phyloP scores from a whole-genome alignment of 2,329 filamentous ascomycete species.

The Neocucurbitaria cava region DNA sequence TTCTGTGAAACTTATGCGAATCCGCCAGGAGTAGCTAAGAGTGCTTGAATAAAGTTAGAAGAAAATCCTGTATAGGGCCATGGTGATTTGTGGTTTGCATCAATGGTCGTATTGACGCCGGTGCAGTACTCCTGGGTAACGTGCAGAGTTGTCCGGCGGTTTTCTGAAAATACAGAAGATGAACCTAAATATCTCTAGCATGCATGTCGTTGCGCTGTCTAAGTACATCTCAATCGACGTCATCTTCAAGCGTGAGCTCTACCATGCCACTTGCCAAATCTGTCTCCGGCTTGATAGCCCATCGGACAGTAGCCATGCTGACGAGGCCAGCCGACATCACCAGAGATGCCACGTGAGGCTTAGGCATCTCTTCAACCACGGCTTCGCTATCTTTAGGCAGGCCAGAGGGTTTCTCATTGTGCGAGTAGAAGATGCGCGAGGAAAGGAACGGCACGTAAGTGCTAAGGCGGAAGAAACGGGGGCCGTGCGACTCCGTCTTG shows the following conservation, averaged over 20 bases:
- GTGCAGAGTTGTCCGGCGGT: no score
- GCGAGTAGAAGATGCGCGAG: constrained; percentile 44
- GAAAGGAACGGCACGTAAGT: constrained; percentile 40
- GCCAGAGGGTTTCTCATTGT: constrained; percentile 23
- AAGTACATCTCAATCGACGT: neutral
- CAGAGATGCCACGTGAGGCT: constrained; percentile 39
- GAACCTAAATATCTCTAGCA: no score
- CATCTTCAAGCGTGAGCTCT: constrained; percentile 26
- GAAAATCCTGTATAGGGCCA: no score
- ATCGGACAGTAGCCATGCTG: constrained; percentile 39
- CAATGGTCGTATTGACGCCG: no score
- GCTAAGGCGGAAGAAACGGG: constrained; percentile 43
- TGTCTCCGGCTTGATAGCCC: constrained; percentile 22
- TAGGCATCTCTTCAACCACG: constrained; percentile 39
- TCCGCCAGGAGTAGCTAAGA: no score
- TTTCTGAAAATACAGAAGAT: no score
- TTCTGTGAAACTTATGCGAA: no score
- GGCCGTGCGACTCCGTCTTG: constrained; percentile 24
- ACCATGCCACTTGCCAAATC: constrained; percentile 14
- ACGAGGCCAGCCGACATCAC: constrained; percentile 45
- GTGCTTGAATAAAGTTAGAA: no score
- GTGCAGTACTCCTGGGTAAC: no score
- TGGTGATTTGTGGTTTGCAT: no score
- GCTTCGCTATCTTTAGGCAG: constrained; percentile 31
- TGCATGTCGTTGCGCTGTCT: no score